These are phyloP conservation scores for Carex pumila DNA, from an alignment of 176 grass and related monocot species.

Conservation along the genomic window DNA sequence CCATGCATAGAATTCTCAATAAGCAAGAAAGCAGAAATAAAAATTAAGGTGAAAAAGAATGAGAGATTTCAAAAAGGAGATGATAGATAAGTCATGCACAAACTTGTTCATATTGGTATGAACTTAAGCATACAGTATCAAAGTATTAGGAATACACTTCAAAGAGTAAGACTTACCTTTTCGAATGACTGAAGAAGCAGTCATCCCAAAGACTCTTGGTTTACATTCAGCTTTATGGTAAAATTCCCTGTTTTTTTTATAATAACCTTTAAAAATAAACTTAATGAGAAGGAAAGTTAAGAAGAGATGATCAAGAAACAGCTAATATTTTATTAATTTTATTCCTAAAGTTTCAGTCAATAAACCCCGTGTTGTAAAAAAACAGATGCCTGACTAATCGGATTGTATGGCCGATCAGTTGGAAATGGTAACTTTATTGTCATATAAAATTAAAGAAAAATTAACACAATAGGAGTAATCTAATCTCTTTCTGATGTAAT, in stretches of 20 bases:
- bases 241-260: slow-evolving; percentile 53
- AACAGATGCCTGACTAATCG: background rate
- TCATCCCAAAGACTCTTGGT: slow-evolving; percentile 77
- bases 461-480: no score
- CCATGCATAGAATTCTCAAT: background rate
- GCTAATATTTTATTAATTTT: background rate
- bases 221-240: slow-evolving; percentile 54
- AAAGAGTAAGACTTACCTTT: slow-evolving; percentile 42
- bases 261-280: slow-evolving; percentile 17
- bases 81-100: background rate
- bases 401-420: background rate
- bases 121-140: background rate
- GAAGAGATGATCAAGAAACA: slow-evolving; percentile 8
- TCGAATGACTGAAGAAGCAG: slow-evolving; percentile 72
- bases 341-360: background rate
- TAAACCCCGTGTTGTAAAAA: background rate
- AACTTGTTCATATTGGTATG: background rate
- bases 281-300: slow-evolving; percentile 7
- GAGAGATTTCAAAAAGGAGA: background rate
- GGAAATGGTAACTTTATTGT: background rate
- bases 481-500: no score
- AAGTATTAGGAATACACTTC: background rate
- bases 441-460: background rate
- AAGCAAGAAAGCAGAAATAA: background rate
- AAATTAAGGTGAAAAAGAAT: background rate